Evolutionary conservation across 2,329 filamentous ascomycete species (phyloP).

Genomic region (Clonostachys rosea): DNA sequence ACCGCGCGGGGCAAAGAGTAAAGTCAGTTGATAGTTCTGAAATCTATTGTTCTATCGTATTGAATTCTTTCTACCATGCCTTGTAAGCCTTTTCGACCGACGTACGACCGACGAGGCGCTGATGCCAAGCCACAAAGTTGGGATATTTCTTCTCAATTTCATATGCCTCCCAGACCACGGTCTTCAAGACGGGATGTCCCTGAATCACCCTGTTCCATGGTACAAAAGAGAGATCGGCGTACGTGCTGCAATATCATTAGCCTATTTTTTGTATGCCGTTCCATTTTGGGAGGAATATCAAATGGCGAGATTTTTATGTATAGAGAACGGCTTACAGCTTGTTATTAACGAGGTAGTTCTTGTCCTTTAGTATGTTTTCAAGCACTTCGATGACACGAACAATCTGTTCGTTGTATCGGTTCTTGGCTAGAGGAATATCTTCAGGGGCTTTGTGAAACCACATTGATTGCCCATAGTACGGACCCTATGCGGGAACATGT

Average conservation of each 20-base stretch:
- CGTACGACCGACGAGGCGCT: conserved; percentile 20
- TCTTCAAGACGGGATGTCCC: not conserved
- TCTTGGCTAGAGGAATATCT: not conserved
- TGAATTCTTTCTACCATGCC: not conserved
- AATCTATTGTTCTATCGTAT: too few species aligned
- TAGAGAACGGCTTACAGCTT: conserved; percentile 15
- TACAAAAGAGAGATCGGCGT: conserved; percentile 24
- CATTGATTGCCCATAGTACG: conserved; percentile 33
- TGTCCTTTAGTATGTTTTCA: conserved; percentile 18
- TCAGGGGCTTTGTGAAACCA: conserved; percentile 23
- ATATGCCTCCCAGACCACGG: conserved; percentile 7
- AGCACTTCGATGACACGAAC: not conserved
- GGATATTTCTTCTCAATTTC: conserved; percentile 21
- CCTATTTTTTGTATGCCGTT: not conserved
- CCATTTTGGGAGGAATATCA: not conserved
- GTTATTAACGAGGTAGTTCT: conserved; percentile 24
- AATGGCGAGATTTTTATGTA: not conserved
- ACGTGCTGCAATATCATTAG: conserved; percentile 13
- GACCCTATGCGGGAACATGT: conserved; percentile 25
- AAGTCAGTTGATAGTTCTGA: too few species aligned
- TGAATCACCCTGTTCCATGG: conserved; percentile 14
- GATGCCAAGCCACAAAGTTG: conserved; percentile 26
- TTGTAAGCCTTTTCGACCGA: conserved; percentile 14
- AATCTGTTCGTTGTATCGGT: not conserved
- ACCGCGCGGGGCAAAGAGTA: too few species aligned